Evolutionary conservation across 208 protist genomes (phyloP).

Genomic region (Leishmania turanica): DNA sequence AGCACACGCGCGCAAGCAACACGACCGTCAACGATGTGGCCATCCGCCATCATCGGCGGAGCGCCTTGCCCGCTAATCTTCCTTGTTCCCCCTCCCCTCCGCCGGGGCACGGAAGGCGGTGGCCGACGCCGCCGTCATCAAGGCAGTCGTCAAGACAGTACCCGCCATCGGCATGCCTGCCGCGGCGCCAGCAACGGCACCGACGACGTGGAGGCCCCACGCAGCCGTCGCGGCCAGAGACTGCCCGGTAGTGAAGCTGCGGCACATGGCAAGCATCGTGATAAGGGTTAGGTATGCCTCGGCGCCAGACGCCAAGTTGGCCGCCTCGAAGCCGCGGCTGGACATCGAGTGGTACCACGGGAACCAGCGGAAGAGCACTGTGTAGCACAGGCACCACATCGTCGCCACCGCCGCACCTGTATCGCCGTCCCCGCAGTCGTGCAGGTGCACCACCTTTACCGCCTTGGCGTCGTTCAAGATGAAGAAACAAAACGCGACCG

Average conservation of each 20-base stretch:
- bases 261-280: conserved; percentile 45
- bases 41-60: not conserved
- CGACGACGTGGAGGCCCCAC: conserved; percentile 16
- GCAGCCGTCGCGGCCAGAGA: not conserved
- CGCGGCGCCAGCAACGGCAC: conserved; percentile 15
- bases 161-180: conserved; percentile 13
- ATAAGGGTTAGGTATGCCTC: conserved; percentile 59
- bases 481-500: conserved; percentile 53
- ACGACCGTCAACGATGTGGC: not conserved
- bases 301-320: conserved; percentile 43
- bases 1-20: not conserved
- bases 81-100: conserved; percentile 5
- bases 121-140: conserved; percentile 9
- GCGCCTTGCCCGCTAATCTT: not conserved
- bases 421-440: conserved; percentile 35
- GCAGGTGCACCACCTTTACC: conserved; percentile 45
- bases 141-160: conserved; percentile 7
- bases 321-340: conserved; percentile 56
- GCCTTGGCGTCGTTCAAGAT: conserved; percentile 61
- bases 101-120: conserved; percentile 2
- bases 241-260: conserved; percentile 36
- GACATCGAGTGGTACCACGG: conserved; percentile 71
- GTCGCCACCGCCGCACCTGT: conserved; percentile 50
- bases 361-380: conserved; percentile 73
- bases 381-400: conserved; percentile 57